Evolutionary conservation across 768 basidiomycete genomes (phyloP).

Genomic region (Polyporus arcularius): DNA sequence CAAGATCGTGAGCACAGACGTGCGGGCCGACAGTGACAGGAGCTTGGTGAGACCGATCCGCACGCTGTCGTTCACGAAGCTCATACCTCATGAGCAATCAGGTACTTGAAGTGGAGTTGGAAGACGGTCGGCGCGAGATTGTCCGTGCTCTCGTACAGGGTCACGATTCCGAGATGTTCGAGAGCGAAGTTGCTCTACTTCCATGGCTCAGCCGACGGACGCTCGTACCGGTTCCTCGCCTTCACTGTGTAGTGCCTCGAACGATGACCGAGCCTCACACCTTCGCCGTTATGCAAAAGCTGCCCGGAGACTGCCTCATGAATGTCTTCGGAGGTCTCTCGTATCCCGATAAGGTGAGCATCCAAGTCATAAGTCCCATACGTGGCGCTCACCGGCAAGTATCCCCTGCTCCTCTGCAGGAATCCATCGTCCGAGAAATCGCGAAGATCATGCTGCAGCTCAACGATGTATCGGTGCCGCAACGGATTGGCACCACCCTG

Average conservation of each 20-base stretch:
- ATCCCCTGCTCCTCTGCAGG: neutral
- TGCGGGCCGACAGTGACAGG: no score
- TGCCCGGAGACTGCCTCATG: neutral
- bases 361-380: neutral
- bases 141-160: neutral
- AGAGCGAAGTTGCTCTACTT: constrained; percentile 7
- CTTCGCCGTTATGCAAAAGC: neutral
- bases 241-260: neutral
- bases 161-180: neutral
- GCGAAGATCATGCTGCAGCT: constrained; percentile 6
- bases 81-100: neutral
- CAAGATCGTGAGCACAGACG: no score
- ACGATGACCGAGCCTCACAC: neutral
- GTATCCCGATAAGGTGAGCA: neutral
- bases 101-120: neutral
- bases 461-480: constrained; percentile 5
- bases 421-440: constrained; percentile 1
- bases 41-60: no score
- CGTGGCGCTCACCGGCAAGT: neutral
- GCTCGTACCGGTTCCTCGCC: neutral
- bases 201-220: constrained; percentile 8
- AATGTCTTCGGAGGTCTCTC: neutral
- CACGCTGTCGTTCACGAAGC: no score
- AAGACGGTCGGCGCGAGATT: constrained; percentile 1
- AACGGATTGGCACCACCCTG: neutral